Evolutionary conservation across 345 rosid genomes (phyloP).

Genomic region (Corchorus capsularis): DNA sequence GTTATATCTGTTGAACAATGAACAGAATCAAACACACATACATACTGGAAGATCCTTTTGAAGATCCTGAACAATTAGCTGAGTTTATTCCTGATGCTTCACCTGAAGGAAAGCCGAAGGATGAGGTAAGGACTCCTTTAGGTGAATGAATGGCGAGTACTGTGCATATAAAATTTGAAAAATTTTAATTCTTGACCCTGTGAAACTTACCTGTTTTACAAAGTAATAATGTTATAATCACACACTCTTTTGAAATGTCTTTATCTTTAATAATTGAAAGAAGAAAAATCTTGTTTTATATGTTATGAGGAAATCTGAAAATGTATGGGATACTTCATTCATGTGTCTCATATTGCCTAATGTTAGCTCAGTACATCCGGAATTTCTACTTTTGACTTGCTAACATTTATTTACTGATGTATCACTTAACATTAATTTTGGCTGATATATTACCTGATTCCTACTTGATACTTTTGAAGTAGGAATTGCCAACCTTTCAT

Average conservation of each 20-base stretch:
- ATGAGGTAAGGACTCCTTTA: slow-evolving; percentile 56
- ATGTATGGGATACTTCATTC: neutral
- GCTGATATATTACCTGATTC: neutral
- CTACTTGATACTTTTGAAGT: neutral
- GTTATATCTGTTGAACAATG: neutral
- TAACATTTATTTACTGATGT: neutral
- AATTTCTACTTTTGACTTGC: neutral
- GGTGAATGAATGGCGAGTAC: neutral
- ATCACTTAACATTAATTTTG: neutral
- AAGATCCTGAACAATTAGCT: slow-evolving; percentile 74
- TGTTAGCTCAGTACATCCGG: neutral
- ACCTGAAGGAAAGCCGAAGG: slow-evolving; percentile 92
- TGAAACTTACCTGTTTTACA: neutral
- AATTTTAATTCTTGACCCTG: neutral
- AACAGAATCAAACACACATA: slow-evolving; percentile 82
- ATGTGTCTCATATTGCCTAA: neutral
- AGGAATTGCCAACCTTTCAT: neutral
- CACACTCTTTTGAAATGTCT: neutral
- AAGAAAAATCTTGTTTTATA: neutral
- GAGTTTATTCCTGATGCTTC: slow-evolving; percentile 86
- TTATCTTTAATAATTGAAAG: slow-evolving; percentile 1
- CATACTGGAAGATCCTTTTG: slow-evolving; percentile 88
- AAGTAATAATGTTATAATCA: neutral
- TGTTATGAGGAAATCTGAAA: neutral
- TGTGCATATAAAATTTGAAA: slow-evolving; percentile 12